phyloP scores from a whole-genome alignment of 306 rosid species.

The Quercus ilex region DNA sequence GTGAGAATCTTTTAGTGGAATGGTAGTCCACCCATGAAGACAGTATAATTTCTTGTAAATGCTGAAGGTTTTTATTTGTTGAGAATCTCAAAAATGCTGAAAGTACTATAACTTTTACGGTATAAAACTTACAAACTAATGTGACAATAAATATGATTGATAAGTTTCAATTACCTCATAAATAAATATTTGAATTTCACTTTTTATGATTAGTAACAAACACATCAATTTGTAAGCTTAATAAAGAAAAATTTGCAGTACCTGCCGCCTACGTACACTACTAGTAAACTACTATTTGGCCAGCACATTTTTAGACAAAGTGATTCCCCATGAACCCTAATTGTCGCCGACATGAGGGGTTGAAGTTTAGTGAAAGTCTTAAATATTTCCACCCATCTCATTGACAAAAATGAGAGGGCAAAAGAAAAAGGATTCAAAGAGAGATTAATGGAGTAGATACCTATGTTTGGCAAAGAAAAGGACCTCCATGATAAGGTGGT shows the following conservation, averaged over 20 bases:
- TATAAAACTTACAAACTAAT: no score
- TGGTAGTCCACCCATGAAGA: fast-evolving
- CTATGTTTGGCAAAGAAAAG: constrained; percentile 31
- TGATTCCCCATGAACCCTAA: background rate
- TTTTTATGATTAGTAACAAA: no score
- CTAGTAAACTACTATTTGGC: background rate
- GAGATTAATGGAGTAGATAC: background rate
- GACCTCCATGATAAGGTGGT: constrained; percentile 15
- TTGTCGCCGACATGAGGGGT: background rate
- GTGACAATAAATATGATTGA: fast-evolving
- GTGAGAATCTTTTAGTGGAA: fast-evolving
- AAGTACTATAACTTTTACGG: fast-evolving
- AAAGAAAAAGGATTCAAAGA: background rate
- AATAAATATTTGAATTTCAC: no score
- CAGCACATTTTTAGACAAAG: background rate
- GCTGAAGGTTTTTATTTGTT: no score
- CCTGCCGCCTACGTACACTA: no score
- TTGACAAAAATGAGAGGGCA: constrained; percentile 13
- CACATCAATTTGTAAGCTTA: no score
- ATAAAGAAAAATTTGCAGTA: no score
- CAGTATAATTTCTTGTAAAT: no score
- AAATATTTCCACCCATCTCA: background rate
- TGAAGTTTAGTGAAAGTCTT: background rate
- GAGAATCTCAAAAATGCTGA: no score
- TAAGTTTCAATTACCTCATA: no score